Conservation (phyloP, 805 yeast species). For the Wickerhamomyces hampshirensis region DNA sequence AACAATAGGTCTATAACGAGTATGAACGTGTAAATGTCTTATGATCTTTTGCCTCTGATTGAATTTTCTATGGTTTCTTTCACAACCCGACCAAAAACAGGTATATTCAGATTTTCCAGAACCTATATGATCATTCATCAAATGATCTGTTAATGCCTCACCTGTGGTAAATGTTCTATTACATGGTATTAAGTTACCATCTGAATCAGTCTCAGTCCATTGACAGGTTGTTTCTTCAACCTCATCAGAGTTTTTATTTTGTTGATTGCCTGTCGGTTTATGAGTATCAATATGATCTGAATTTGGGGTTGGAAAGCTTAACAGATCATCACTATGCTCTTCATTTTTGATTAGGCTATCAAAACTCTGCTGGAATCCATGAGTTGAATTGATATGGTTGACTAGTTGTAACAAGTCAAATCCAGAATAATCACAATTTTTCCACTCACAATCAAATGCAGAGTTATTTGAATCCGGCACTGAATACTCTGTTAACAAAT, state of each 20-base stretch:
- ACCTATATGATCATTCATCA: constrained; percentile 64
- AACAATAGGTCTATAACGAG: constrained; percentile 73
- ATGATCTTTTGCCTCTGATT: constrained; percentile 80
- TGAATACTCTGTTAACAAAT: constrained; percentile 30
- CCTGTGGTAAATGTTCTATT: constrained; percentile 42
- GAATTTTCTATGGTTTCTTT: constrained; percentile 56
- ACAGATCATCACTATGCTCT: no score
- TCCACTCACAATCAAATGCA: constrained; percentile 61
- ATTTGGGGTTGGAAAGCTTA: constrained; percentile 5
- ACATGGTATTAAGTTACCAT: constrained; percentile 34
- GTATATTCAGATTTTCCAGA: constrained; percentile 63
- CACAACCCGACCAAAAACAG: constrained; percentile 80
- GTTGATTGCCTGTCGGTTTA: background rate
- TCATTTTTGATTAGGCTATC: no score
- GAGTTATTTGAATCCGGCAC: constrained; percentile 4
- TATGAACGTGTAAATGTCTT: constrained; percentile 85
- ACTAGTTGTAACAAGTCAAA: constrained; percentile 49
- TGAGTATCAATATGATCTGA: background rate
- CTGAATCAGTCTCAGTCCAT: constrained; percentile 15
- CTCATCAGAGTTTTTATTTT: constrained; percentile 1
- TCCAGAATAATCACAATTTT: constrained; percentile 57
- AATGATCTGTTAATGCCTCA: constrained; percentile 65
- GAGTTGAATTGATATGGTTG: constrained; percentile 51
- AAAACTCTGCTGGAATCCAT: constrained; percentile 37
- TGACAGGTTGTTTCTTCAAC: constrained; percentile 20